Evolutionary conservation across 139 green algal species (phyloP).

Genomic region (Picochlorum sp.): DNA sequence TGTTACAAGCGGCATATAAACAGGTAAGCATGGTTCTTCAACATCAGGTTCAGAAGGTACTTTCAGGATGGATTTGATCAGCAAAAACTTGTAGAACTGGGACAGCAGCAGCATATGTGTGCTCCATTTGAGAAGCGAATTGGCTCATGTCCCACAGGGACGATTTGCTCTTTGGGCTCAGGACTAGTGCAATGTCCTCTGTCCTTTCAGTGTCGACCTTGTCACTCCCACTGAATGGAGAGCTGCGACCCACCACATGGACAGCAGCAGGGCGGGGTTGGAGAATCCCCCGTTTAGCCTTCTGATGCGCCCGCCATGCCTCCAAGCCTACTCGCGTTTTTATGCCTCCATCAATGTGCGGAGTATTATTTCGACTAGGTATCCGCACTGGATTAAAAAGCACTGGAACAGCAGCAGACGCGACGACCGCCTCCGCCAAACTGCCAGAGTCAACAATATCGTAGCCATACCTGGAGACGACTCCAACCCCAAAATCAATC

Average conservation of each 20-base stretch:
- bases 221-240: slow-evolving; percentile 68
- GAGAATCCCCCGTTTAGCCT: slow-evolving; percentile 4
- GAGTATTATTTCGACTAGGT: slow-evolving; percentile 43
- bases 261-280: slow-evolving; percentile 55
- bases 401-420: slow-evolving; percentile 77
- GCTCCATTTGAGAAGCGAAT: slow-evolving; percentile 49
- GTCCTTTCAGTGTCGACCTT: slow-evolving; percentile 31
- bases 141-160: slow-evolving; percentile 68
- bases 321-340: slow-evolving; percentile 64
- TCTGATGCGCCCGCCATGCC: slow-evolving; percentile 41
- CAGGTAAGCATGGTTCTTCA: neutral
- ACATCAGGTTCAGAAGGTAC: neutral
- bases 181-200: slow-evolving; percentile 41
- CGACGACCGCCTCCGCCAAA: slow-evolving; percentile 74
- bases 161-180: slow-evolving; percentile 55
- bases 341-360: slow-evolving; percentile 76
- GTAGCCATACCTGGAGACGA: slow-evolving; percentile 53
- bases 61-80: neutral
- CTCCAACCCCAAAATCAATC: slow-evolving; percentile 62
- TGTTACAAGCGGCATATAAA: neutral
- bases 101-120: slow-evolving; percentile 34
- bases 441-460: slow-evolving; percentile 62
- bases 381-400: slow-evolving; percentile 68
- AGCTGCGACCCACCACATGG: slow-evolving; percentile 71
- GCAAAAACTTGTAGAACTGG: slow-evolving; percentile 11